Base-by-base conservation (phyloP, 1,284 basidiomycete genomes). In the Cystobasidiaceae sp. region DNA sequence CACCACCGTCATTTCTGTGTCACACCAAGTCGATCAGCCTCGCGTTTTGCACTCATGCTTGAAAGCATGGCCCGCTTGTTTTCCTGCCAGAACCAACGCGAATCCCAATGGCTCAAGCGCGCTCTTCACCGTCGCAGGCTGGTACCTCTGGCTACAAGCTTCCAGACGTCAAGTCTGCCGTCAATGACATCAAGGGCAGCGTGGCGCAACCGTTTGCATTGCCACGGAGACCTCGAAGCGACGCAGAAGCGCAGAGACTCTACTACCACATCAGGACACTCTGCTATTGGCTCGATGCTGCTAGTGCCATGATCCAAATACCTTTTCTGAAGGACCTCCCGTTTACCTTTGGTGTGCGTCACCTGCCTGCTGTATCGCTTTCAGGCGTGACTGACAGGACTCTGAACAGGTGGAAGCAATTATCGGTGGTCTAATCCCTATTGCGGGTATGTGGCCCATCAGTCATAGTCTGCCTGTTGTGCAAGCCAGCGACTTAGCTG, bases 241-340 rank as follows among this genome's bases (percentile, higher is more conserved):
- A 64, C 32, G 51, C 34, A 33, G 51, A 64, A 41, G 61, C 61
- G 9, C 51, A 64, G 32, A 39, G 61, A 34, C 52, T 64, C 9
- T 64, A 64, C 44, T 64, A 51, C 37, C 61, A 64, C 45, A 64
- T 64, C 39, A 15, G 61, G 8, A 64, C 61, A 27, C 17, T 64
- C 9, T 64, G 61, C 45, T 64, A 54, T 52, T 64, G 61, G 61
- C 52, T 64, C 17, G 61, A 64, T 48, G 61, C 61, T 34, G 61
- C 61, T 5, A 46, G 37, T 30, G 43, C 39, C 19, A 64, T 64
- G 50, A 43, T 64, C n/a, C 41, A 28, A 7, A 54, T 64, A 7
- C 61, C 61, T 2, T 45, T 19, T 17, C 61, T 64, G 41, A 43
- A 64, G 21, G 46, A 64, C 32, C 61, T 64, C 43, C 61, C 61